Conservation (phyloP, 176 grass and related monocot genomes). For the Thinopyrum elongatum region DNA sequence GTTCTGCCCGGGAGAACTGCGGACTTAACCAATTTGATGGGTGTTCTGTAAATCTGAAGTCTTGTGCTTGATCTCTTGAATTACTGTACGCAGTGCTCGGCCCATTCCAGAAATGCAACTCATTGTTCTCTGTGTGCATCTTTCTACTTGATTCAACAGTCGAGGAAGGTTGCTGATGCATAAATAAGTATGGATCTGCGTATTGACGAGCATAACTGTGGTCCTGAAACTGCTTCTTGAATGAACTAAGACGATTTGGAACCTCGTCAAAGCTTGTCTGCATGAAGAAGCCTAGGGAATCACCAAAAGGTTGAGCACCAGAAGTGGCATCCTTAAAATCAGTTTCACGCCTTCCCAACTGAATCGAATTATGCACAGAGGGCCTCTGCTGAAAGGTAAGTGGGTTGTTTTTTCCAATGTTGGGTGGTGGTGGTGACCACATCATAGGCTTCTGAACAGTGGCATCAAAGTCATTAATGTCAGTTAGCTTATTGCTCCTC, state of each 20-base stretch:
- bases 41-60: slow-evolving; percentile 40
- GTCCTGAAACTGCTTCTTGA: slow-evolving; percentile 49
- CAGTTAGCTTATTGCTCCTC: slow-evolving; percentile 49
- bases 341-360: slow-evolving; percentile 50
- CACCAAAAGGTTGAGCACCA: slow-evolving; percentile 34
- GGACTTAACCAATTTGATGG: slow-evolving; percentile 58
- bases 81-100: slow-evolving; percentile 38
- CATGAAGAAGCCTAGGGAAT: slow-evolving; percentile 46
- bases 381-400: slow-evolving; percentile 44
- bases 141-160: slow-evolving; percentile 49
- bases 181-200: slow-evolving; percentile 43
- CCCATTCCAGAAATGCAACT: slow-evolving; percentile 34
- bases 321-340: slow-evolving; percentile 46
- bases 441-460: slow-evolving; percentile 64
- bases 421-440: slow-evolving; percentile 50
- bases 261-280: slow-evolving; percentile 45
- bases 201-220: slow-evolving; percentile 39
- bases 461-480: slow-evolving; percentile 45
- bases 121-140: slow-evolving; percentile 23
- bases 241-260: slow-evolving; percentile 29
- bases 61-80: slow-evolving; percentile 41
- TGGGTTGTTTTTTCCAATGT: slow-evolving; percentile 24
- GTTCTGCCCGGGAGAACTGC: slow-evolving; percentile 28
- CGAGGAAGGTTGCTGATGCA: slow-evolving; percentile 36
- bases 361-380: slow-evolving; percentile 47